Conservation (phyloP, 116 monocot genomes). For the Trichopus zeylanicus region DNA sequence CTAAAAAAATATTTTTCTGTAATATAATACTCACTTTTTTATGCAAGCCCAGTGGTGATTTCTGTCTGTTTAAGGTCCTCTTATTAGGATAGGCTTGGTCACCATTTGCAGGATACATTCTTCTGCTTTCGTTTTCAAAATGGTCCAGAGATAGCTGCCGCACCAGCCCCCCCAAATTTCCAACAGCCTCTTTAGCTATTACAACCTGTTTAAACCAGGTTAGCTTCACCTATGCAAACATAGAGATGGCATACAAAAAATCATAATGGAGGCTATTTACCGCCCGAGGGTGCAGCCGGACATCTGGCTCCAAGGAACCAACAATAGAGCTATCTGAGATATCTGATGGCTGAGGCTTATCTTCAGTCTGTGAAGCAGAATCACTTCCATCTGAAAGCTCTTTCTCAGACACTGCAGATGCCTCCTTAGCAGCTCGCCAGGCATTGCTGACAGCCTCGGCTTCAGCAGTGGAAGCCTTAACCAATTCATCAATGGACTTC, state of each 20-base stretch:
- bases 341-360: constrained; percentile 22
- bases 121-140: constrained; percentile 99
- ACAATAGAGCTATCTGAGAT: constrained; percentile 15
- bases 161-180: constrained; percentile 77
- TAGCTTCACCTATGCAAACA: background rate
- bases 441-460: constrained; percentile 79
- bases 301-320: constrained; percentile 52
- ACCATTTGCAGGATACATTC: constrained; percentile 85
- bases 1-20: background rate
- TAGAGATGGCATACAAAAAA: background rate
- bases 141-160: constrained; percentile 94
- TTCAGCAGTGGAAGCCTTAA: constrained; percentile 84
- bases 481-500: constrained; percentile 68
- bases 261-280: constrained; percentile 26
- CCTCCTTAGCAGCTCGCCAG: constrained; percentile 69
- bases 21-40: constrained; percentile 49
- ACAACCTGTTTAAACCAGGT: constrained; percentile 66
- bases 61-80: constrained; percentile 74
- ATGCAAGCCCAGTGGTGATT: constrained; percentile 80
- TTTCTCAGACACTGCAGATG: constrained; percentile 51
- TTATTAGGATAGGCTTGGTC: constrained; percentile 52
- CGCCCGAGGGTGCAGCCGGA: constrained; percentile 87
- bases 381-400: constrained; percentile 42
- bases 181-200: constrained; percentile 92
- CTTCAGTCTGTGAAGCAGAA: constrained; percentile 25